Conservation (phyloP, 768 basidiomycete genomes). For the Phlebiopsis gigantea region DNA sequence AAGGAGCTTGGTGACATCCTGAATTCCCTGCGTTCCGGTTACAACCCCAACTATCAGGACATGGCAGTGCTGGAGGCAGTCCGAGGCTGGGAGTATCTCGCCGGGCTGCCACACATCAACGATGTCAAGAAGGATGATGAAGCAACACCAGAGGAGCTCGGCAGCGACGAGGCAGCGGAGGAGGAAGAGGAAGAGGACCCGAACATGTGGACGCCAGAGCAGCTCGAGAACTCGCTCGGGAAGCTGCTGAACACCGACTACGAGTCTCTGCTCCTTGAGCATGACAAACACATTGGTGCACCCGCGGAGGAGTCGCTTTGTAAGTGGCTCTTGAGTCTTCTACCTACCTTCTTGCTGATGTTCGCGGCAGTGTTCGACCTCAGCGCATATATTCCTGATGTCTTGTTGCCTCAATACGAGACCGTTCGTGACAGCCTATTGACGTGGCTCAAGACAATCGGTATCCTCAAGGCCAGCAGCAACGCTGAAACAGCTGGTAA, state of each 20-base stretch:
- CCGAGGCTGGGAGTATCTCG: constrained; percentile 82
- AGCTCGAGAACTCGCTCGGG: constrained; percentile 55
- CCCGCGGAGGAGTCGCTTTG: constrained; percentile 37
- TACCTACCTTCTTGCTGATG: neutral
- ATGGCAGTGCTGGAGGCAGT: constrained; percentile 98
- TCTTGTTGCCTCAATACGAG: constrained; percentile 69
- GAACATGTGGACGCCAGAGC: constrained; percentile 52
- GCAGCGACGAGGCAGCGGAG: constrained; percentile 11
- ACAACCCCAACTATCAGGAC: constrained; percentile 99
- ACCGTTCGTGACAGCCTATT: constrained; percentile 54
- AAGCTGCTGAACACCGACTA: constrained; percentile 60
- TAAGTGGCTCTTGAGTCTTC: constrained; percentile 33
- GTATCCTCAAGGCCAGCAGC: constrained; percentile 41
- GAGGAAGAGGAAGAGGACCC: constrained; percentile 40
- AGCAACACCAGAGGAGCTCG: constrained; percentile 27
- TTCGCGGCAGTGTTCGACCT: constrained; percentile 66
- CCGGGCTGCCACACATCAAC: constrained; percentile 66
- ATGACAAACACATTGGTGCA: constrained; percentile 61
- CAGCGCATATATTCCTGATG: constrained; percentile 81
- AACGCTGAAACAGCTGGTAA: constrained; percentile 38
- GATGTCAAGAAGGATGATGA: constrained; percentile 49
- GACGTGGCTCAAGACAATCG: constrained; percentile 59
- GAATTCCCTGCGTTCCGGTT: constrained; percentile 70
- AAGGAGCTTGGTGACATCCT: constrained; percentile 80
- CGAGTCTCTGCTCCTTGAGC: constrained; percentile 67